A percentile compares a stretch with the other conserved stretches of the same genome.
Conservation (phyloP, 2,329 filamentous ascomycete species). For the Diaporthe sp. region DNA sequence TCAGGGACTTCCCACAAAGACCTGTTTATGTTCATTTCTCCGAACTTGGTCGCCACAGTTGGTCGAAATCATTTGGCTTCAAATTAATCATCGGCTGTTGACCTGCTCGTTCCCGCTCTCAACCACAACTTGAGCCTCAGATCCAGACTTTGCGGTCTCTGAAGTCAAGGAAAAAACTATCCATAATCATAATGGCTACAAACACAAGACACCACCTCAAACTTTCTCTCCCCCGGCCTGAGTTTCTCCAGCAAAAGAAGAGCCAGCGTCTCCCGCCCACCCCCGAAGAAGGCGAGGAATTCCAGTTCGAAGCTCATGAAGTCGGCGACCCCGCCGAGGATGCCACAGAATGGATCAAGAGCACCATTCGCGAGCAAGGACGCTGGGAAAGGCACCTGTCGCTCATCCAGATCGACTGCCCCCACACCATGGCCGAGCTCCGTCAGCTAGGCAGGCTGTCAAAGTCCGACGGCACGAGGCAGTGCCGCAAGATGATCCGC, state of each 20-base stretch:
- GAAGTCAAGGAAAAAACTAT: neutral
- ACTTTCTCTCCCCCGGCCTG: conserved; percentile 24
- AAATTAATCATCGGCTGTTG: neutral
- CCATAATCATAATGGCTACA: conserved; percentile 4
- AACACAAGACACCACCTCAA: conserved; percentile 26
- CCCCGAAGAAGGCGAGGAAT: conserved; percentile 22
- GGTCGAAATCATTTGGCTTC: neutral
- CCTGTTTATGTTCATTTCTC: neutral
- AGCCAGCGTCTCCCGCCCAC: conserved; percentile 20
- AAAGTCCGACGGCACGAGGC: conserved; percentile 40
- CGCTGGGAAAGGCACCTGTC: conserved; percentile 42
- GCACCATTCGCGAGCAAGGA: conserved; percentile 38
- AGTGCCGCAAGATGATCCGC: conserved; percentile 44
- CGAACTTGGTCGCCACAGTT: neutral
- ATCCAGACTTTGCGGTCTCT: neutral
- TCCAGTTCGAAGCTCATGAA: neutral
- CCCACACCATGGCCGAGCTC: conserved; percentile 44
- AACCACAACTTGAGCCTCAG: neutral
- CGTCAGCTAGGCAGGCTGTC: conserved; percentile 42
- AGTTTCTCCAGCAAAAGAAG: conserved; percentile 23
- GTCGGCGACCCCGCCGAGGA: conserved; percentile 35
- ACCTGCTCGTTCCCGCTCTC: neutral
- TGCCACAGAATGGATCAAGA: conserved; percentile 43
- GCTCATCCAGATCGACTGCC: conserved; percentile 43
- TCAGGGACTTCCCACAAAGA: neutral